Conservation (phyloP, 495 filamentous ascomycete genomes). For the Jackrogersella multiformis region DNA sequence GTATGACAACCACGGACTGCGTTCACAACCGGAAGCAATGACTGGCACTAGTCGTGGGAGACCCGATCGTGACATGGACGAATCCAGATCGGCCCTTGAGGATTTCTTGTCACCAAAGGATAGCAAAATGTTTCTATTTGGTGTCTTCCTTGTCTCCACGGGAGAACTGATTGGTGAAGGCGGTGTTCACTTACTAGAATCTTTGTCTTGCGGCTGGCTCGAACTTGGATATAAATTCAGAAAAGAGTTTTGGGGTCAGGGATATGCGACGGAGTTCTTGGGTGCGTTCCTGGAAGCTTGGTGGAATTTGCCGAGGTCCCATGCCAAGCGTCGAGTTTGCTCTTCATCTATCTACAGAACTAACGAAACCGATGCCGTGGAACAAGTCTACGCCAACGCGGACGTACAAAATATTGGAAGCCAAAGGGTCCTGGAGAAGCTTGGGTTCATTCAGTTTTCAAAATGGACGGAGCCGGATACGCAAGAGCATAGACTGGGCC, state of each 20-base stretch:
- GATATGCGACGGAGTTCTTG: constrained; percentile 58
- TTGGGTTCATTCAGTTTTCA: constrained; percentile 20
- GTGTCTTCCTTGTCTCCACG: constrained; percentile 49
- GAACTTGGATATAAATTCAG: constrained; percentile 61
- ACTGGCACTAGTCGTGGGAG: constrained; percentile 47
- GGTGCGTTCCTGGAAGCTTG: constrained; percentile 50
- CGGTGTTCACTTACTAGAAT: constrained; percentile 42
- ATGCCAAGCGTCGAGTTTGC: not conserved
- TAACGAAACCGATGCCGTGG: not conserved
- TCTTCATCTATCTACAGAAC: constrained; percentile 3
- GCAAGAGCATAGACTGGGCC: constrained; percentile 8
- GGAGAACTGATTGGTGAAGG: constrained; percentile 55
- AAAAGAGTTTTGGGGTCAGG: constrained; percentile 56
- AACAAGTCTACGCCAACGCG: constrained; percentile 19
- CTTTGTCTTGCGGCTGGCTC: constrained; percentile 51
- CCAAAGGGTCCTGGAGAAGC: constrained; percentile 24
- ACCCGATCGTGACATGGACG: constrained; percentile 48
- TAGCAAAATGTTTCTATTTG: constrained; percentile 49
- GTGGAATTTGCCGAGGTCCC: constrained; percentile 48
- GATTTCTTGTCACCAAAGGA: constrained; percentile 43
- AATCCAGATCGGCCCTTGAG: constrained; percentile 46
- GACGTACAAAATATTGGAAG: constrained; percentile 15
- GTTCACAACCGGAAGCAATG: constrained; percentile 59
- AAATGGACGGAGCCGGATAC: constrained; percentile 20
- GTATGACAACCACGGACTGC: constrained; percentile 52